Percentiles rank a stretch among this genome's conserved stretches.
These are phyloP conservation scores for Ochetophila trinervis DNA, from an alignment of 306 rosid genomes.

Conservation along the genomic window DNA sequence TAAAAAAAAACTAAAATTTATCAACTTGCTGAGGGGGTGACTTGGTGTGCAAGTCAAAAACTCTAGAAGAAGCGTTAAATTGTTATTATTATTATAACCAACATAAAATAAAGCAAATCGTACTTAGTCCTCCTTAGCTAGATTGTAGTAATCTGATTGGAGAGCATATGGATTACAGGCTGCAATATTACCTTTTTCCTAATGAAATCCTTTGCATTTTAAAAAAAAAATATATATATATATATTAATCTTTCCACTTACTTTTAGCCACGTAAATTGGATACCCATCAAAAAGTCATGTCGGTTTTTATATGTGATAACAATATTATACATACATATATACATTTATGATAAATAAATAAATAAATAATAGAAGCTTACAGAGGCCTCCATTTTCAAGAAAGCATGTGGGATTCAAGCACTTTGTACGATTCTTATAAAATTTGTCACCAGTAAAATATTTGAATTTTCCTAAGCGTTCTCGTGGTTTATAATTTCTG, in stretches of 20 bases:
- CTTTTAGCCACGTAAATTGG: background rate
- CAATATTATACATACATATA: no score
- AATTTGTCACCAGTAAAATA: background rate
- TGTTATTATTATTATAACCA: slow-evolving; percentile 1
- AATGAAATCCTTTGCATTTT: background rate
- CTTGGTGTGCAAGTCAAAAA: slow-evolving; percentile 38
- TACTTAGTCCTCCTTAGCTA: slow-evolving; percentile 13
- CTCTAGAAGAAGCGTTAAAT: slow-evolving; percentile 14
- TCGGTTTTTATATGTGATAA: no score
- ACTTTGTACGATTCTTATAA: no score
- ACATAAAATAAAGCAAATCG: background rate
- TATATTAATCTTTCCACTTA: background rate
- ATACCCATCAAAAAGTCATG: background rate
- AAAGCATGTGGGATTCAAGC: no score
- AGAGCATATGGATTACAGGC: slow-evolving; percentile 25
- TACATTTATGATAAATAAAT: no score
- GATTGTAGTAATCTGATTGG: slow-evolving; percentile 17
- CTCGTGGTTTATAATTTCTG: background rate
- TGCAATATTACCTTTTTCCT: slow-evolving; percentile 6
- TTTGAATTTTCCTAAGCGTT: background rate
- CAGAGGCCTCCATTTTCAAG: background rate
- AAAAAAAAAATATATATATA: no score
- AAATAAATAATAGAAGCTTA: no score
- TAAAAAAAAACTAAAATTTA: no score
- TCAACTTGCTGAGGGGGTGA: slow-evolving; percentile 18